Percentiles rank a stretch among this genome's conserved stretches.
Evolutionary conservation across 106 monocot species (phyloP).

Genomic region (Allium fistulosum): DNA sequence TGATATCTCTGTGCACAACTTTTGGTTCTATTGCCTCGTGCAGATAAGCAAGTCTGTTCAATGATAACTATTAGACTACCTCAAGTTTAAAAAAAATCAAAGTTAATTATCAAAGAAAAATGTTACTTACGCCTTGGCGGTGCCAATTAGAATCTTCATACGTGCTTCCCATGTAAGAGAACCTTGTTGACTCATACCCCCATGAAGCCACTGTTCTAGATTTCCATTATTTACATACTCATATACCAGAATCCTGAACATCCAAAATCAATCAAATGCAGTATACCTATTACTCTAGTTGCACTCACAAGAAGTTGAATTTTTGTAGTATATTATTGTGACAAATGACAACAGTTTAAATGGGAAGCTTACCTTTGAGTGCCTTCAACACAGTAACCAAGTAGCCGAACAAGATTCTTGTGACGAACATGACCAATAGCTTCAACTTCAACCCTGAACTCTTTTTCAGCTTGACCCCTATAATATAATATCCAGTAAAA

Average conservation of each 20-base stretch:
- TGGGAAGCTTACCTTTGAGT: constrained; percentile 60
- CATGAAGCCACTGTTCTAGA: constrained; percentile 97
- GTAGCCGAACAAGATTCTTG: constrained; percentile 90
- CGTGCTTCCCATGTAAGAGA: constrained; percentile 93
- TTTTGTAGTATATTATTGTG: not conserved
- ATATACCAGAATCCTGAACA: constrained; percentile 82
- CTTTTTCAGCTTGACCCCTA: constrained; percentile 96
- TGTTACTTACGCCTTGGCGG: constrained; percentile 81
- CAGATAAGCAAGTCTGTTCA: constrained; percentile 52
- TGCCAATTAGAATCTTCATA: constrained; percentile 80
- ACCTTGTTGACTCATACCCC: constrained; percentile 63
- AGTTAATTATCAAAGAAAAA: too few species aligned
- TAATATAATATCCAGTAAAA: not conserved
- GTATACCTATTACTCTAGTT: not conserved
- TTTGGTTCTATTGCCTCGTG: constrained; percentile 74
- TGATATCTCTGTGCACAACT: constrained; percentile 70
- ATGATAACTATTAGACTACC: not conserved
- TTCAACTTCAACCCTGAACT: constrained; percentile 96
- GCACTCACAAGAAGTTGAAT: not conserved
- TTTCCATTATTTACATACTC: constrained; percentile 95
- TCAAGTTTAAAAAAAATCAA: not conserved
- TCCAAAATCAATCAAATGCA: not conserved
- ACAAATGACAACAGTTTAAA: not conserved
- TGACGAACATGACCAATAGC: constrained; percentile 98
- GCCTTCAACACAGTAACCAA: constrained; percentile 94